phyloP scores from a whole-genome alignment of 139 green algal genomes.

The Penium margaritaceum region DNA sequence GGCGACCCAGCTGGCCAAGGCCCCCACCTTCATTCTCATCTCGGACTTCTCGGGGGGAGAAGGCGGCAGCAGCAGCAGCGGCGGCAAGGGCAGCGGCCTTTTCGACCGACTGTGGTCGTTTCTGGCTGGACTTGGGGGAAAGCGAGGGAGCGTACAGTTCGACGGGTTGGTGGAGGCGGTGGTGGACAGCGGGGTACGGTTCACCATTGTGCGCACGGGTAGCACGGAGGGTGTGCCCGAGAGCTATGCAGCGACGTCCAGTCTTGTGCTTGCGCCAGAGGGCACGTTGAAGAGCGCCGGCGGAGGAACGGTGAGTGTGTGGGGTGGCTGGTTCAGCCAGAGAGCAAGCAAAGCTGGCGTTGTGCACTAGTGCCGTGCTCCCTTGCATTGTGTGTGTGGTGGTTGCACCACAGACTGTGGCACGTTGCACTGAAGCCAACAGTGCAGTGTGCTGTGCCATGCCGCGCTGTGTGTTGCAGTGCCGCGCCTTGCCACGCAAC shows the following conservation, averaged over 20 bases:
- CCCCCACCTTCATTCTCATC: slow-evolving; percentile 23
- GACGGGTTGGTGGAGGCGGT: background rate
- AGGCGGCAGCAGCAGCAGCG: background rate
- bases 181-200: background rate
- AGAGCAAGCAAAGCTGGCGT: no score
- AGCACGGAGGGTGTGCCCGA: background rate
- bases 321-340: no score
- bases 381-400: no score
- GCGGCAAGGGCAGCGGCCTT: background rate
- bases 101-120: background rate
- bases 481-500: no score
- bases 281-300: background rate
- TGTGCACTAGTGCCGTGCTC: no score
- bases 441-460: no score
- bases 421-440: no score
- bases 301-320: background rate
- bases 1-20: slow-evolving; percentile 12
- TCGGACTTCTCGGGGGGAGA: slow-evolving; percentile 13
- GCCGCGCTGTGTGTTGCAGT: no score
- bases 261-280: background rate
- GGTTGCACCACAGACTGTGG: no score
- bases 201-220: background rate
- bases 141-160: background rate
- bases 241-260: background rate
- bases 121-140: background rate